Evolutionary conservation across 495 filamentous ascomycete genomes (phyloP), one percentile per base, ranked within the genome.

Genomic region (Chaetomidium leptoderma): DNA sequence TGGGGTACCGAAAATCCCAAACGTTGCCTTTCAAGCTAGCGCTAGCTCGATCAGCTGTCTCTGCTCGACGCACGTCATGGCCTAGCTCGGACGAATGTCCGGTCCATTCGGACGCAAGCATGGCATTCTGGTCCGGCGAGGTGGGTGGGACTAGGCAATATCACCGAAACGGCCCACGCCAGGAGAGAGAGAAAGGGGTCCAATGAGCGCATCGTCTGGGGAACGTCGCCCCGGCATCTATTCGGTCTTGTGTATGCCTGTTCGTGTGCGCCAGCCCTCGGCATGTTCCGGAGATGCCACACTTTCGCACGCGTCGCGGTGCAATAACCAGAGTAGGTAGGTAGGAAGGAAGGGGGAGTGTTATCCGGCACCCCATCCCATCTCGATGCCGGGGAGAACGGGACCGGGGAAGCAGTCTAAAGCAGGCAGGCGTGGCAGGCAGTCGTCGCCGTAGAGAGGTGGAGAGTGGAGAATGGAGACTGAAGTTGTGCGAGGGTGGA

Each of bases 41-140:
- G 8, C 21, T 26, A 26, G 35, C 26, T 39, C 16, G 29, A 21
- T 39, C 47, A 27, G 47, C 10, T 55, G 42, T 54, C 43, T 59
- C 50, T 27, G 50, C 2, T 32, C 23, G 37, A 44, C 55, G 51
- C 58, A 50, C 40, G 58, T 60, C 58, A 60, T 47, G 3, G 26
- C 27, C 19, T 57, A 11, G 44, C 54, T 17, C 29, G 27, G 47
- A 17, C 39, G n/a, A 21, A 21, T 4, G 30, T 35, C 40, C 29
- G 36, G 39, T 13, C 39, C 42, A 53, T 48, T 52, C 57, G 40
- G 42, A 33, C 40, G 39, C 42, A 32, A 53, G 56, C 48, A 53
- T 13, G 48, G 30, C 11, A 5, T 40, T 24, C 19, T 21, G 36
- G 36, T 8, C 24, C 26, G 8, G n/a, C 19, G 16, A 27, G 39